phyloP scores from a whole-genome alignment of 257 asterid genomes.

The Solanum virginianum region DNA sequence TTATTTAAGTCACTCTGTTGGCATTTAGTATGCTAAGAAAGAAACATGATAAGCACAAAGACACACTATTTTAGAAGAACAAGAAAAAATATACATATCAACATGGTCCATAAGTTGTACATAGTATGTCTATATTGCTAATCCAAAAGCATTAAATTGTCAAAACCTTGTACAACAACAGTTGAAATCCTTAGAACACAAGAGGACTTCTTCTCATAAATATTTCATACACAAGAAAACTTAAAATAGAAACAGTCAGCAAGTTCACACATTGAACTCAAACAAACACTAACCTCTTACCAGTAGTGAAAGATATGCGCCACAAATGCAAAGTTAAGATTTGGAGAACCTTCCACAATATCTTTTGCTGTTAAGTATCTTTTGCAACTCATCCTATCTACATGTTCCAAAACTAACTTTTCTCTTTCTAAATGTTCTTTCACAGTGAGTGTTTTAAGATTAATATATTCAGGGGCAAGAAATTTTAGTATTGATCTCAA shows the following conservation, averaged over 20 bases:
- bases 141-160: neutral
- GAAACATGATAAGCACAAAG: neutral
- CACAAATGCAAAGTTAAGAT: slow-evolving; percentile 96
- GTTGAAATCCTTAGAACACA: neutral
- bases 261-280: neutral
- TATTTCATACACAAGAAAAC: neutral
- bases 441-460: slow-evolving; percentile 54
- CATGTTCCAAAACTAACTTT: slow-evolving; percentile 85
- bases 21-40: neutral
- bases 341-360: slow-evolving; percentile 91
- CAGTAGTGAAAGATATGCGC: slow-evolving; percentile 97
- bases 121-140: neutral
- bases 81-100: neutral
- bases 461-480: slow-evolving; percentile 83
- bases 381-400: slow-evolving; percentile 97
- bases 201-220: neutral
- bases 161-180: neutral
- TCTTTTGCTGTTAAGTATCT: slow-evolving; percentile 92
- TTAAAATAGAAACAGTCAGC: neutral
- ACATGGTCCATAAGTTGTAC: neutral
- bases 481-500: neutral
- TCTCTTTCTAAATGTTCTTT: slow-evolving; percentile 71
- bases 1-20: neutral
- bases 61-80: neutral
- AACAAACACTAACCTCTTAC: slow-evolving; percentile 20